Percentiles rank a stretch among this genome's conserved stretches.
phyloP scores from a whole-genome alignment of 176 grass and related monocot species.

The Calamus simplicifolius region DNA sequence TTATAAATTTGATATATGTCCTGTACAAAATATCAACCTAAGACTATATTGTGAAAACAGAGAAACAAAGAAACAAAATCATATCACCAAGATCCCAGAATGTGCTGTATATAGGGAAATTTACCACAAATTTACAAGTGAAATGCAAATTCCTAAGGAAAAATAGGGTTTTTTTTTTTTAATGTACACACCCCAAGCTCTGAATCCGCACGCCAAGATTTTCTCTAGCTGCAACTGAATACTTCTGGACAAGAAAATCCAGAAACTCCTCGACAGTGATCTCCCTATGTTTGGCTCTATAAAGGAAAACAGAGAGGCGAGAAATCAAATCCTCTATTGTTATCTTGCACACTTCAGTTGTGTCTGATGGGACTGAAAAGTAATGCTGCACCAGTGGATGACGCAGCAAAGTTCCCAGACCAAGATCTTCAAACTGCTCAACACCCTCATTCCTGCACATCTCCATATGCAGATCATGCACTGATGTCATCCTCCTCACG shows the following conservation, averaged over 20 bases:
- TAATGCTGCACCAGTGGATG: slow-evolving; percentile 19
- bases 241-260: slow-evolving; percentile 23
- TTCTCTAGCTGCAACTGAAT: slow-evolving; percentile 11
- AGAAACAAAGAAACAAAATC: too few relatives aligned
- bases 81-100: too few relatives aligned
- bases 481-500: slow-evolving; percentile 13
- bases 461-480: slow-evolving; percentile 18
- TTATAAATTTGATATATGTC: slow-evolving; percentile 1
- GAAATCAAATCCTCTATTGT: slow-evolving; percentile 18
- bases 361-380: slow-evolving; percentile 13
- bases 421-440: slow-evolving; percentile 23
- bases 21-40: neutral
- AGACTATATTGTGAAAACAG: too few relatives aligned
- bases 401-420: slow-evolving; percentile 13
- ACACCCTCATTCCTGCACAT: slow-evolving; percentile 19
- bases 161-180: too few relatives aligned
- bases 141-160: too few relatives aligned
- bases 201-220: slow-evolving; percentile 17
- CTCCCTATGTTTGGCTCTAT: slow-evolving; percentile 16
- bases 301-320: slow-evolving; percentile 20
- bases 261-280: slow-evolving; percentile 16
- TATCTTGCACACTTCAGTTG: slow-evolving; percentile 16
- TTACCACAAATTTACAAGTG: too few relatives aligned
- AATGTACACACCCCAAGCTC: too few relatives aligned
- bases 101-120: too few relatives aligned